phyloP scores from a whole-genome alignment of 495 filamentous ascomycete species.

The Annulohypoxylon stygium region DNA sequence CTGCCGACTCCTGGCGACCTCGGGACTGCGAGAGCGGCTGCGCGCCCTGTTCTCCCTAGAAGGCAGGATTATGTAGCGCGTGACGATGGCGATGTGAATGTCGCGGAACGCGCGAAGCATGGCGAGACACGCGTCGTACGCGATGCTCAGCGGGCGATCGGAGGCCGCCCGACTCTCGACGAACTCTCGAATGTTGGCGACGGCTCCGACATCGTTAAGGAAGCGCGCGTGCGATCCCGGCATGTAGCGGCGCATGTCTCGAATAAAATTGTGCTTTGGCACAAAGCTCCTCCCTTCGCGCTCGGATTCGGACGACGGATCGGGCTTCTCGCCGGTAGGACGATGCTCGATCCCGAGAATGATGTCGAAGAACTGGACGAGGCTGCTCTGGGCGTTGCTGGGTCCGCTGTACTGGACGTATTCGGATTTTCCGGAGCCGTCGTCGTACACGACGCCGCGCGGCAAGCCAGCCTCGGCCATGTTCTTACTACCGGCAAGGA shows the following conservation, averaged over 20 bases:
- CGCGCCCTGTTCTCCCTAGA: constrained; percentile 63
- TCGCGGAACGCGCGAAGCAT: constrained; percentile 92
- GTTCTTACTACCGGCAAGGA: constrained; percentile 95
- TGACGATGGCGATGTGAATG: constrained; percentile 96
- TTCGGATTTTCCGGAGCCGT: constrained; percentile 71
- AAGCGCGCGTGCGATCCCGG: constrained; percentile 92
- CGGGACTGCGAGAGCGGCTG: constrained; percentile 61
- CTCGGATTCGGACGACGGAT: constrained; percentile 59
- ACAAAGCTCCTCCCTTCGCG: constrained; percentile 66
- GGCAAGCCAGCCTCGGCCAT: constrained; percentile 94
- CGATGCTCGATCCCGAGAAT: constrained; percentile 91
- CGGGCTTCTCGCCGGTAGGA: constrained; percentile 80
- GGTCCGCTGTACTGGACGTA: constrained; percentile 89
- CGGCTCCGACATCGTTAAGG: constrained; percentile 78
- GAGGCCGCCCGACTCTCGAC: constrained; percentile 71
- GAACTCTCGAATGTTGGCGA: constrained; percentile 90
- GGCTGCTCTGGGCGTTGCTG: constrained; percentile 93
- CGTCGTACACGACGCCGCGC: constrained; percentile 86
- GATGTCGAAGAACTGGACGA: constrained; percentile 96
- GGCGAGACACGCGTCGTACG: constrained; percentile 90
- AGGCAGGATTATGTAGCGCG: constrained; percentile 91
- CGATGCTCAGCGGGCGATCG: constrained; percentile 75
- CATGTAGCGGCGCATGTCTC: constrained; percentile 98
- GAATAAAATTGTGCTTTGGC: constrained; percentile 88
- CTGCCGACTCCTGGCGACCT: constrained; percentile 59